A percentile compares a stretch with the other conserved stretches of the same genome.
These are phyloP conservation scores for Microbotryomycetes sp. DNA, from an alignment of 1,284 basidiomycete genomes.

Conservation along the genomic window DNA sequence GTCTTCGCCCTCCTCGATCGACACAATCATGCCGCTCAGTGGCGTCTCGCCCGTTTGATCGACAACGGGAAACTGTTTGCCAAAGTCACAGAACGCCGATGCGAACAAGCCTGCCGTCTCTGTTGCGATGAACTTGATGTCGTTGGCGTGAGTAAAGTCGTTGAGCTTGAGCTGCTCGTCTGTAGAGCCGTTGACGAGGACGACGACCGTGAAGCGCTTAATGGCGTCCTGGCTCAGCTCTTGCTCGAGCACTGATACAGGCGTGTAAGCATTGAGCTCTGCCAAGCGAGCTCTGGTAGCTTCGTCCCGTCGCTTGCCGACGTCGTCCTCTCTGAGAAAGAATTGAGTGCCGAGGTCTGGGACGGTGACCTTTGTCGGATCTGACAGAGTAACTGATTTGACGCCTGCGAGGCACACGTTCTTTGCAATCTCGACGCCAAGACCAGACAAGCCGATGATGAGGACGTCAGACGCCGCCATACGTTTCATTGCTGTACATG, in stretches of 20 bases:
- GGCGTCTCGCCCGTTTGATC: slow-evolving; percentile 95
- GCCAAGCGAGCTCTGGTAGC: slow-evolving; percentile 83
- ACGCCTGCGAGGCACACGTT: slow-evolving; percentile 93
- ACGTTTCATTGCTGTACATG: slow-evolving; percentile 79
- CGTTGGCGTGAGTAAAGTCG: slow-evolving; percentile 81
- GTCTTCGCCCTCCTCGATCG: slow-evolving; percentile 77
- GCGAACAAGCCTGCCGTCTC: slow-evolving; percentile 94
- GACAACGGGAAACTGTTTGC: slow-evolving; percentile 84
- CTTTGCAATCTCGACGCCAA: slow-evolving; percentile 98
- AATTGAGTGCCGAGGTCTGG: slow-evolving; percentile 94
- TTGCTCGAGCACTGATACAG: slow-evolving; percentile 72
- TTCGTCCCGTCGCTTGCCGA: slow-evolving; percentile 79
- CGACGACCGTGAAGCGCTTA: slow-evolving; percentile 68
- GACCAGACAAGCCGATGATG: slow-evolving; percentile 83
- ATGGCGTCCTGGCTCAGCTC: slow-evolving; percentile 69
- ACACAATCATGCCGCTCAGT: slow-evolving; percentile 89
- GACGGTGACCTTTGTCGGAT: slow-evolving; percentile 77
- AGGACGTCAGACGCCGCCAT: slow-evolving; percentile 97
- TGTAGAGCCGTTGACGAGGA: slow-evolving; percentile 70
- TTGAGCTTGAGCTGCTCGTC: slow-evolving; percentile 89
- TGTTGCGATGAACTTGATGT: slow-evolving; percentile 84
- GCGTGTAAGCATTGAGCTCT: slow-evolving; percentile 94
- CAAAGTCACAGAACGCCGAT: slow-evolving; percentile 94
- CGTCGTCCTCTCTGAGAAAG: slow-evolving; percentile 81
- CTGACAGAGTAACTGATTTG: slow-evolving; percentile 93